Evolutionary conservation across 2,329 filamentous ascomycete species (phyloP), one percentile per base, ranked within the genome.

Genomic region (Aspergillus sp.): DNA sequence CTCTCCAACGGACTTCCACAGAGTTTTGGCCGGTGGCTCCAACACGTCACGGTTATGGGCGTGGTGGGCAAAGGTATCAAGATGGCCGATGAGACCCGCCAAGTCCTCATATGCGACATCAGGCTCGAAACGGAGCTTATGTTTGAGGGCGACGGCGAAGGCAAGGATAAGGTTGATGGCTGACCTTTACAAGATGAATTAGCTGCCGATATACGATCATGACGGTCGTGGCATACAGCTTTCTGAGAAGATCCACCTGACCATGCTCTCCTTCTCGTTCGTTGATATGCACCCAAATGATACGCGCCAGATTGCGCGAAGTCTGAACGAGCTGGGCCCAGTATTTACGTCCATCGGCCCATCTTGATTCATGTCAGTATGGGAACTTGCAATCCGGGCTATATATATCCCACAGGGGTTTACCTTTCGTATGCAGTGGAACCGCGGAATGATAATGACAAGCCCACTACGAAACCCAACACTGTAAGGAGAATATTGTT

Each of bases 91-190:
- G 11, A 91, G 78, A 16, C 86, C 82, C 32, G 82, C 75, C 4
- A 95, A 77, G 64, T 94, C 90, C 1, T 86, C 81, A 68, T 94
- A 93, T 48, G 87, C 82, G 31, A 86, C 84, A 62, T 88, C 89
- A 1, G 90, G 89, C 68, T 95, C 89, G 68, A 93, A 93, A 29
- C 90, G 88, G 29, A 95, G 81, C 63, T 85, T 87, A 73, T 94
- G 90, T 75, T 93, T 93, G 53, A 95, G 78, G 1, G 90, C 76
- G n/a, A 89, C 78, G n/a, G 88, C 81, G 62, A 89, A 94, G 2
- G 89, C 88, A 21, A 90, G 81, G 57, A 94, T 79, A 4, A 94
- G 78, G 67, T 94, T 93, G 70, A 94, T 82, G 6, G 85, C 85
- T n/a, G 85, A 85, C 32, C 64, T 68, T 29, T 10, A 6, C 3